Evolutionary conservation across 73 alveolate genomes (phyloP), one percentile per base, ranked within the genome.

Genomic region (Stentor roeselii): DNA sequence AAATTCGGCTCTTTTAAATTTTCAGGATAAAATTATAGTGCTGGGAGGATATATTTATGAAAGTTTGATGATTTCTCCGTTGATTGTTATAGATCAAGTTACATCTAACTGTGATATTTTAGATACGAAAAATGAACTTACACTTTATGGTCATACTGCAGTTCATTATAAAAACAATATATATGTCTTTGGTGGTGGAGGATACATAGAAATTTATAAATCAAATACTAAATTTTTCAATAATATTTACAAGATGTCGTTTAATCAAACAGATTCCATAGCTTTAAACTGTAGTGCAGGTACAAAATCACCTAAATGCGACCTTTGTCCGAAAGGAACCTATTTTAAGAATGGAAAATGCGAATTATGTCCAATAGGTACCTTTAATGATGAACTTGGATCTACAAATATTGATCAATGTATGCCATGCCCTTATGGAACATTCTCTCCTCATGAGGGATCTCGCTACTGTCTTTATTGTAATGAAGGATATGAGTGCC

Each of bases 111-210:
- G 27, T 58, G 27, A 2, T 0, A 21, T 21, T n/a, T n/a, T n/a
- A n/a, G n/a, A n/a, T 58, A 21, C 15, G 15, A 2, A 21, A 58
- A 21, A 21, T 21, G 74, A 58, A n/a, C 27, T 58, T 31, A 58
- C 15, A 21, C 15, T 58, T 0, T 58, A 21, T 34, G 80, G 80
- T 27, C 80, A 67, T 2, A 15, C n/a, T 27, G 34, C 41, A 27
- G 37, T 34, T 0, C 37, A 67, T 67, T 21, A 21, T 67, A 34
- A 34, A 67, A 67, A 67, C 34, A 40, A n/a, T 67, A 27, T 67
- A 30, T 67, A 67, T 67, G 34, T 67, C 21, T 67, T 67, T 34
- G 80, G 80, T 27, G 80, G 80, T 27, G 80, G 80, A 11, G 21
- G 6, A 11, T 11, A 21, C 21, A 6, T 11, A 11, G 67, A 50